Evolutionary conservation across 169 alveolate species (phyloP), one percentile per base, ranked within the genome.

Genomic region (Fabrea salina): DNA sequence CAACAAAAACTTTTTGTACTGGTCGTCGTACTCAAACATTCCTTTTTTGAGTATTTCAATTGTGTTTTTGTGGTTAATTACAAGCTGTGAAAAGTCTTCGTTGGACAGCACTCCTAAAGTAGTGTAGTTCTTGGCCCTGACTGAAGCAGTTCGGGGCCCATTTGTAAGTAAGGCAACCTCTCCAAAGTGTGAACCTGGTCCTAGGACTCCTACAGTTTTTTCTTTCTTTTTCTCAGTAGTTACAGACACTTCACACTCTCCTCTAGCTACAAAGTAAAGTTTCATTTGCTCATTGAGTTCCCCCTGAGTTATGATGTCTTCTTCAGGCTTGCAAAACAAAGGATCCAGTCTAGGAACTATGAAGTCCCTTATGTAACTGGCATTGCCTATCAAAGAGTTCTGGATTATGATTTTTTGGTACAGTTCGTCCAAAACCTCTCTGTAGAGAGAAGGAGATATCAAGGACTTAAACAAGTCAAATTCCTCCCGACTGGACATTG

Each of bases 111-210:
- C 8, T 8, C 35, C 67, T 54, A 54, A 11, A 13, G 33, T 16
- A 13, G 30, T 25, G 25, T 54, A 54, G 30, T 54, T 80, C 58
- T 30, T 74, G 7, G 98, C 99, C 68, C 94, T 90, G 49, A 97
- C 97, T 75, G 97, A 96, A 49, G 98, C 97, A 59, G 98, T 97
- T 86, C 99, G 90, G 16, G 98, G 98, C 25, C 96, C 93, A 74
- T 96, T 95, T 51, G 92, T 94, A 4, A 97, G 56, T 37, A 97
- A 87, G 50, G 99, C 99, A 44, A 98, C 82, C 84, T 97, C 99
- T 13, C 99, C 99, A 86, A 97, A 97, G 88, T 97, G 97, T 66
- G 96, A 98, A 3, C 99, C 99, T 82, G 84, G 90, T 33, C 89
- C 75, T 82, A 95, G 96, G 35, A 90, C 86, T 80, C 92, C 93